phyloP scores from a whole-genome alignment of 805 yeast species.

The Alloascoidea hylecoeti region DNA sequence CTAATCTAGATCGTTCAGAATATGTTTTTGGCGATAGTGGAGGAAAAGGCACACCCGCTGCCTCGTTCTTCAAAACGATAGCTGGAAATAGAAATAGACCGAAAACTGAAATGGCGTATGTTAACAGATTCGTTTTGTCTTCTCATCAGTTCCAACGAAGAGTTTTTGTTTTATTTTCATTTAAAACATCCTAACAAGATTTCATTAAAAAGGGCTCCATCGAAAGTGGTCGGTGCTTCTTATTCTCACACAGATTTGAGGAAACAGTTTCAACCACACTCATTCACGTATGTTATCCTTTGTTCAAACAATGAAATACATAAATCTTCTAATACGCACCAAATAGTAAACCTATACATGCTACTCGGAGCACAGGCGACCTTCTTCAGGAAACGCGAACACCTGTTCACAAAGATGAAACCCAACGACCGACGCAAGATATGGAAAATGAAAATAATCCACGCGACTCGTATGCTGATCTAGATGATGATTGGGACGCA shows the following conservation, averaged over 20 bases:
- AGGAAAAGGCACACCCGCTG: neutral
- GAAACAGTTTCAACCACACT: neutral
- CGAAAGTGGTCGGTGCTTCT: neutral
- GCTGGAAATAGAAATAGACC: no score
- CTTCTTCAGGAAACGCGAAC: neutral
- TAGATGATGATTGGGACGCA: conserved; percentile 74
- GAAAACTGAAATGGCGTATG: no score
- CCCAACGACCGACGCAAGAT: no score
- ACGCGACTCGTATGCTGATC: conserved; percentile 32
- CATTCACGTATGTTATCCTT: neutral
- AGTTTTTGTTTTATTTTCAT: neutral
- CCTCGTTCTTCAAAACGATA: neutral
- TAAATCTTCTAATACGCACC: neutral
- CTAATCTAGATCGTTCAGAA: conserved; percentile 9
- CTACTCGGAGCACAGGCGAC: neutral
- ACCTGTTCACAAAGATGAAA: neutral
- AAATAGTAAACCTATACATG: neutral
- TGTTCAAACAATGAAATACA: neutral
- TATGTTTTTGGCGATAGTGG: neutral
- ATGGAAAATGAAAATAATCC: no score
- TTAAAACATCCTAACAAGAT: neutral
- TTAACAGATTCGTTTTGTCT: no score
- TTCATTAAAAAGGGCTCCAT: neutral
- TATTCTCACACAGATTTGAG: neutral
- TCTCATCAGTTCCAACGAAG: neutral